These are phyloP conservation scores for Inga laurina DNA, from an alignment of 306 rosid species.

Conservation along the genomic window DNA sequence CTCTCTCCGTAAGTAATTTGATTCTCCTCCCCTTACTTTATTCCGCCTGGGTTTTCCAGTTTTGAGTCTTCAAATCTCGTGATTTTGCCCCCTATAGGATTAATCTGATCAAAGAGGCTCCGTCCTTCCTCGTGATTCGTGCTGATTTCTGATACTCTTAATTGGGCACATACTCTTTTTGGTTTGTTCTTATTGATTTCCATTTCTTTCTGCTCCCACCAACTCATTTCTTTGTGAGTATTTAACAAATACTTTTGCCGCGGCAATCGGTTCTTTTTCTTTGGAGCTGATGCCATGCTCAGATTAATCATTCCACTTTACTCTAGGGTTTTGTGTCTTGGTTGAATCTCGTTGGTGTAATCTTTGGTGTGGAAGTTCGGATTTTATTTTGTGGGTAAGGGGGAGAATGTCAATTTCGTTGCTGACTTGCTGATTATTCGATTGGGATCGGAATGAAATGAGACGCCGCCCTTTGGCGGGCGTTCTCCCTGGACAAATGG, in stretches of 20 bases:
- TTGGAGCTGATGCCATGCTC: constrained; percentile 8
- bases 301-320: neutral
- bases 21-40: neutral
- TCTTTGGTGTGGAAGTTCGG: neutral
- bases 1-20: neutral
- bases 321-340: constrained; percentile 24
- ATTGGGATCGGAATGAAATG: constrained; percentile 51
- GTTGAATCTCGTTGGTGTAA: neutral
- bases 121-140: constrained; percentile 22
- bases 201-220: neutral
- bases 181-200: constrained; percentile 14
- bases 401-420: constrained; percentile 24
- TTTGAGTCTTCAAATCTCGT: neutral
- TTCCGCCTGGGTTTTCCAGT: neutral
- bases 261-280: neutral
- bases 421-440: constrained; percentile 20
- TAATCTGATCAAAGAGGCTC: constrained; percentile 18
- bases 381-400: neutral
- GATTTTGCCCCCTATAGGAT: neutral
- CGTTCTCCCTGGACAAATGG: constrained; percentile 65
- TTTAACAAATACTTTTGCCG: neutral
- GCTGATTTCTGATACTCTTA: neutral
- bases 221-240: neutral
- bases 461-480: constrained; percentile 77
- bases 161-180: neutral